Percentiles rank a stretch among this genome's conserved stretches.
These are phyloP conservation scores for Flammula alnicola DNA, from an alignment of 1,284 basidiomycete species.

Conservation along the genomic window DNA sequence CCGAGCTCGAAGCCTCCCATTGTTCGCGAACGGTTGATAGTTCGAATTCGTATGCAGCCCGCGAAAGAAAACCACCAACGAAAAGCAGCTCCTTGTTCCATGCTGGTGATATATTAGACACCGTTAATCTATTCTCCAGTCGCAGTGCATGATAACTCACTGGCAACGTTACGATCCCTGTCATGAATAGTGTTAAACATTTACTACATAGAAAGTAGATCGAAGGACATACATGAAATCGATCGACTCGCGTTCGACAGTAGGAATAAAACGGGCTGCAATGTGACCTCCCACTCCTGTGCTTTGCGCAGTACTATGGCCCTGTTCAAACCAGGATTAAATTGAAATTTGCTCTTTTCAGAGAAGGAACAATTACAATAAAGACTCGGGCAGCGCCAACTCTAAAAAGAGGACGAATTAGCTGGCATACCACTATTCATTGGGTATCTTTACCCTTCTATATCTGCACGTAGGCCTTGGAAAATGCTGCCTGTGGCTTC, in stretches of 20 bases:
- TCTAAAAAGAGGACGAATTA: constrained; percentile 39
- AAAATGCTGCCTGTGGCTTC: constrained; percentile 80
- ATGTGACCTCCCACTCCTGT: constrained; percentile 94
- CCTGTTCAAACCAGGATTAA: constrained; percentile 42
- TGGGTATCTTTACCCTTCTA: constrained; percentile 66
- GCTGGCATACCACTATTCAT: constrained; percentile 1
- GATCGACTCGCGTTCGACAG: constrained; percentile 95
- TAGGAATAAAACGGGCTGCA: constrained; percentile 93
- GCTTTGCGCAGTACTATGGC: constrained; percentile 88
- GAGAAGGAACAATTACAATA: constrained; percentile 53
- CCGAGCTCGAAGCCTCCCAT: constrained; percentile 48
- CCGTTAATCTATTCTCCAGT: not conserved
- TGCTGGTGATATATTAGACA: constrained; percentile 43
- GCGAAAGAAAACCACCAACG: constrained; percentile 82
- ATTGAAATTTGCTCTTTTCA: not conserved
- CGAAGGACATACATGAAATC: constrained; percentile 73
- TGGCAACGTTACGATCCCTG: constrained; percentile 78
- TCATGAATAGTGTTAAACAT: not conserved
- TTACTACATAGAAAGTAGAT: not conserved
- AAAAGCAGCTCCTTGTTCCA: constrained; percentile 91
- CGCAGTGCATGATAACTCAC: constrained; percentile 41
- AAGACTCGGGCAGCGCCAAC: constrained; percentile 73
- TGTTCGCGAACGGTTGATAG: constrained; percentile 60
- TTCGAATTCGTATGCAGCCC: constrained; percentile 89
- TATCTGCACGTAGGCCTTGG: constrained; percentile 82